Evolutionary conservation across 2,329 filamentous ascomycete species (phyloP).

Genomic region (Pseudophaeomoniella oleicola): DNA sequence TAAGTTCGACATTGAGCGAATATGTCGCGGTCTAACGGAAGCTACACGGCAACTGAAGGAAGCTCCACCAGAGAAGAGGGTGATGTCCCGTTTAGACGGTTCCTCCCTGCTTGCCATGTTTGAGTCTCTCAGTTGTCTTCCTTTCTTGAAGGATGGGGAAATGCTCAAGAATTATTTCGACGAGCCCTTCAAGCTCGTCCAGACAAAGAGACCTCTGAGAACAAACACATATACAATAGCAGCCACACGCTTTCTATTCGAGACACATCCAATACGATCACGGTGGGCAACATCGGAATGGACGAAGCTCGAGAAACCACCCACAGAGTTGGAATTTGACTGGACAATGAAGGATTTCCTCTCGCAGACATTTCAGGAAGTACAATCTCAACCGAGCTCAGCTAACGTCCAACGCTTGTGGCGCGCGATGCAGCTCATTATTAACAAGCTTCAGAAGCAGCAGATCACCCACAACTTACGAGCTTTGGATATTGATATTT

Average conservation of each 20-base stretch:
- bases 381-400: conserved; percentile 39
- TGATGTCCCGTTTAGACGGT: conserved; percentile 35
- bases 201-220: conserved; percentile 64
- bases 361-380: conserved; percentile 47
- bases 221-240: conserved; percentile 64
- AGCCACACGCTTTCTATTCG: conserved; percentile 74
- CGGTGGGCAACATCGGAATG: conserved; percentile 57
- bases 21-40: conserved; percentile 43
- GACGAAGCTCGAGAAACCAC: conserved; percentile 46
- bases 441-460: conserved; percentile 57
- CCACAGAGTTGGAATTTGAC: conserved; percentile 65
- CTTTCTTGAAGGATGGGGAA: conserved; percentile 49
- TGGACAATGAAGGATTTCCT: conserved; percentile 71
- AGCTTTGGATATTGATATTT: conserved; percentile 59
- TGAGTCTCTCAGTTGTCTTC: conserved; percentile 72
- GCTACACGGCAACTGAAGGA: conserved; percentile 39
- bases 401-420: conserved; percentile 58
- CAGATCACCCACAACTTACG: conserved; percentile 66
- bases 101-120: conserved; percentile 67
- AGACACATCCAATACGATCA: conserved; percentile 46
- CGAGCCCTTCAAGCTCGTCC: conserved; percentile 65
- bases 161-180: conserved; percentile 53
- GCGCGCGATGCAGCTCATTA: conserved; percentile 59
- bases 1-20: conserved; percentile 45
- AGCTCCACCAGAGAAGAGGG: conserved; percentile 35